Evolutionary conservation across 495 filamentous ascomycete species (phyloP).

Genomic region (Parathielavia hyrcaniae): DNA sequence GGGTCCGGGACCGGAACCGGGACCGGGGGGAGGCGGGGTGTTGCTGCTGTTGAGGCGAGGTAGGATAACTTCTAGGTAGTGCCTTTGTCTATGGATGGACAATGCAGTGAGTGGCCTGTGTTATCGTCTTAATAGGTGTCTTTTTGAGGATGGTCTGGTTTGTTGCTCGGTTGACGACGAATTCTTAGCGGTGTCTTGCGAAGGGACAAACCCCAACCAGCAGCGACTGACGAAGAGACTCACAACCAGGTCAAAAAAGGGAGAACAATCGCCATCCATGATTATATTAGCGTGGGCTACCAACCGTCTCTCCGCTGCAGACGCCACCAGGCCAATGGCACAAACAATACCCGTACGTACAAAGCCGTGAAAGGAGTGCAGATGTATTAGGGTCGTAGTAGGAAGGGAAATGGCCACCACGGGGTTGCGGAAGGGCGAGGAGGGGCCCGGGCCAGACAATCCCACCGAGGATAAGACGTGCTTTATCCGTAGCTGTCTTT

Average conservation of each 20-base stretch:
- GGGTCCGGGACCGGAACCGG: conserved; percentile 12
- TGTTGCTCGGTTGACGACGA: too few relatives aligned
- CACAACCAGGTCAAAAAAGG: neutral
- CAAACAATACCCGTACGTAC: conserved; percentile 4
- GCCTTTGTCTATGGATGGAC: too few relatives aligned
- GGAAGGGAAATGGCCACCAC: neutral
- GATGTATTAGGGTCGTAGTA: neutral
- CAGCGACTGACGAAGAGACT: neutral
- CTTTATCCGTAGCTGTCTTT: neutral
- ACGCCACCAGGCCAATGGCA: neutral
- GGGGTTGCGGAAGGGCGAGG: neutral
- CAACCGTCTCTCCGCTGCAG: neutral
- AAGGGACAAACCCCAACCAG: neutral
- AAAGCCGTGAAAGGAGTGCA: neutral
- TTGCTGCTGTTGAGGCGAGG: too few relatives aligned
- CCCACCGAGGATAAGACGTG: neutral
- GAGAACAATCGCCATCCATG: neutral
- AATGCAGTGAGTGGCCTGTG: too few relatives aligned
- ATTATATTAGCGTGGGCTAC: conserved; percentile 11
- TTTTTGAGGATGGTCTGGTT: too few relatives aligned
- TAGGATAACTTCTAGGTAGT: too few relatives aligned
- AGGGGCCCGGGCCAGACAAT: neutral
- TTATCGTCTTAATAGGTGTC: too few relatives aligned
- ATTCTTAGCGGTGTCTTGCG: neutral
- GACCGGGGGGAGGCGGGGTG: conserved; percentile 9